Evolutionary conservation across 2,329 filamentous ascomycete species (phyloP).

Genomic region (Bipolaris oryzae): DNA sequence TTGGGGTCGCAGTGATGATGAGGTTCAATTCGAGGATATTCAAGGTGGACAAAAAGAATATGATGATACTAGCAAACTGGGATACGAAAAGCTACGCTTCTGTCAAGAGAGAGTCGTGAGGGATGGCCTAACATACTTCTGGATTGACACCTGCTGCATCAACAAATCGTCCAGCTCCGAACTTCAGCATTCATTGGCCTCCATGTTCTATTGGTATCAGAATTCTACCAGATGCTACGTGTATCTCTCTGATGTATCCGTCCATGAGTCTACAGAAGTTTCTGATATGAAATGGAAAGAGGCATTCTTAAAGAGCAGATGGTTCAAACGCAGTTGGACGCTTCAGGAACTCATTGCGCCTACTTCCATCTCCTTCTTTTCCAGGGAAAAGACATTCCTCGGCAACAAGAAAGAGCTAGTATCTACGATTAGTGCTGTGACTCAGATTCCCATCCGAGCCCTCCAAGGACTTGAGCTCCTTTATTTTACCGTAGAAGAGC

Average conservation of each 20-base stretch:
- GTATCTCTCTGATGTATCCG: neutral
- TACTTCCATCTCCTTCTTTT: neutral
- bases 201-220: neutral
- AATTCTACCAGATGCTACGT: neutral
- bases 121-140: conserved; percentile 1
- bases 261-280: neutral
- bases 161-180: neutral
- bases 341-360: neutral
- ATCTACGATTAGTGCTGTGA: neutral
- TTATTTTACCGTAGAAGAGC: neutral
- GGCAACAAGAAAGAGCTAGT: neutral
- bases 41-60: neutral
- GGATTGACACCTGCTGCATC: conserved; percentile 11
- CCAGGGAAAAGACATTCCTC: neutral
- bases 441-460: neutral
- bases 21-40: neutral
- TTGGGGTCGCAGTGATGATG: neutral
- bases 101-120: neutral
- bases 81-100: conserved; percentile 2
- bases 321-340: neutral
- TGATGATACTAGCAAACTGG: neutral
- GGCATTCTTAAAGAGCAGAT: neutral
- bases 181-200: neutral
- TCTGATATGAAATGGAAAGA: neutral
- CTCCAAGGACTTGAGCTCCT: neutral